Evolutionary conservation across 2,329 filamentous ascomycete genomes (phyloP).

Genomic region (Cercospora brassicicola): DNA sequence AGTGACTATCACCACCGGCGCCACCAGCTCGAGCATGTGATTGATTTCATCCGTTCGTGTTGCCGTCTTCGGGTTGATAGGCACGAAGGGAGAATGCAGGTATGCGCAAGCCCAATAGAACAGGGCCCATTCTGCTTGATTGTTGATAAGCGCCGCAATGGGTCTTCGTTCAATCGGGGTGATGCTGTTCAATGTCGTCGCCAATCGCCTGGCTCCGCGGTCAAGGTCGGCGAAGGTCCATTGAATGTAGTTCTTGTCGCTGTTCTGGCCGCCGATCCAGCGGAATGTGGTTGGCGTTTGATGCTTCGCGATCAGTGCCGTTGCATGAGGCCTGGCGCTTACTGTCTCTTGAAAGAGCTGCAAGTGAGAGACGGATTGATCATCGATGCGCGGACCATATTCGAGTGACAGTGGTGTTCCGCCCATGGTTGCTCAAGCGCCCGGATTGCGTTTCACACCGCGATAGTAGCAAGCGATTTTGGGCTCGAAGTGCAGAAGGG

Average conservation of each 20-base stretch:
- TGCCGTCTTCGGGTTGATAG: slow-evolving; percentile 37
- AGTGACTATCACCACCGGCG: slow-evolving; percentile 33
- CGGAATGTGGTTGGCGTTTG: slow-evolving; percentile 34
- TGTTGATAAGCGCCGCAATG: slow-evolving; percentile 36
- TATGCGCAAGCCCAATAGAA: slow-evolving; percentile 39
- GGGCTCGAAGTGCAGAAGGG: slow-evolving; percentile 20
- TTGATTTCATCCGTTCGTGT: slow-evolving; percentile 35
- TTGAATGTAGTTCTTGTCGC: slow-evolving; percentile 32
- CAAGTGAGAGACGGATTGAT: slow-evolving; percentile 34
- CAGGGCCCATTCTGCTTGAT: slow-evolving; percentile 39
- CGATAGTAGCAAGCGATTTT: slow-evolving; percentile 17
- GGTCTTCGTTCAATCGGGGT: slow-evolving; percentile 37
- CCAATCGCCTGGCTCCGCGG: slow-evolving; percentile 35
- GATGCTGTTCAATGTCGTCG: slow-evolving; percentile 34
- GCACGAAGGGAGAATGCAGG: slow-evolving; percentile 37
- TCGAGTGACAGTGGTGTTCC: slow-evolving; percentile 31
- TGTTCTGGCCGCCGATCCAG: slow-evolving; percentile 36
- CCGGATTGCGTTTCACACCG: slow-evolving; percentile 19
- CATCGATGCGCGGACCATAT: slow-evolving; percentile 31
- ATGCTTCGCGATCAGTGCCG: slow-evolving; percentile 36
- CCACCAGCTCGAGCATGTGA: slow-evolving; percentile 36
- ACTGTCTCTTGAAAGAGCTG: slow-evolving; percentile 38
- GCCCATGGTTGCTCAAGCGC: slow-evolving; percentile 27
- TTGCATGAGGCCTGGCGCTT: slow-evolving; percentile 33
- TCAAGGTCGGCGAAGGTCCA: slow-evolving; percentile 39